Evolutionary conservation across 1,139 yeast species (phyloP), one percentile per base, ranked within the genome.

Genomic region (Sporopachydermia cereana): DNA sequence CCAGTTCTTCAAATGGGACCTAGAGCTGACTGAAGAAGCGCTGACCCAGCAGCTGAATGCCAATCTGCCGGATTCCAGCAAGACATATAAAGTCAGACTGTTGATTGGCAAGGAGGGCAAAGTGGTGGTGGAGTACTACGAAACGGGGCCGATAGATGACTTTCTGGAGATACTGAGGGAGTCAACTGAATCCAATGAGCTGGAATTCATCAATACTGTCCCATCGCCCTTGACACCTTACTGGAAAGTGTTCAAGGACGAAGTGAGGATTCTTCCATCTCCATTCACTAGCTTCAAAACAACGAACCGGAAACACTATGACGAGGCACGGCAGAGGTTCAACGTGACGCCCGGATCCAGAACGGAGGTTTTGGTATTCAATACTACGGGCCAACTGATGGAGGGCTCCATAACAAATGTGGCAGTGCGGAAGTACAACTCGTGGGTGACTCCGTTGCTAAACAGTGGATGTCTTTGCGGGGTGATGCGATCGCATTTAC

Each of bases 231-330:
- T 25, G 14, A 14, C 29, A 25, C 62, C 67, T 3, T 46, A 58
- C 0, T 84, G 80, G 77, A 74, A 71, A 24, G 78, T 85, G 0
- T 79, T 76, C 53, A 56, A 86, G 3, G 93, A 84, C 57, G 55
- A 68, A 0, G 62, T 70, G 36, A 66, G 76, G 2, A 70, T 76
- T 0, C 56, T 72, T 45, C 71, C 77, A 0, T 77, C 93, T 0
- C 85, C 89, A 2, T 85, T 83, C 59, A 86, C 96, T 0, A 81
- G 94, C 2, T 84, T 89, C 66, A 91, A 91, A 58, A 91, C 97
- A 0, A 85, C 96, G 0, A 64, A 69, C 29, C 68, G 98, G 50
- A 67, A 67, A 2, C 76, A 70, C 44, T 89, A 89, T 59, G 71
- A 67, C 41, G 67, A 59, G 2, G 82, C 96, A 0, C 66, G 97